These are phyloP conservation scores for Taphrina betulina DNA, from an alignment of 1,139 yeast genomes.

Conservation along the genomic window DNA sequence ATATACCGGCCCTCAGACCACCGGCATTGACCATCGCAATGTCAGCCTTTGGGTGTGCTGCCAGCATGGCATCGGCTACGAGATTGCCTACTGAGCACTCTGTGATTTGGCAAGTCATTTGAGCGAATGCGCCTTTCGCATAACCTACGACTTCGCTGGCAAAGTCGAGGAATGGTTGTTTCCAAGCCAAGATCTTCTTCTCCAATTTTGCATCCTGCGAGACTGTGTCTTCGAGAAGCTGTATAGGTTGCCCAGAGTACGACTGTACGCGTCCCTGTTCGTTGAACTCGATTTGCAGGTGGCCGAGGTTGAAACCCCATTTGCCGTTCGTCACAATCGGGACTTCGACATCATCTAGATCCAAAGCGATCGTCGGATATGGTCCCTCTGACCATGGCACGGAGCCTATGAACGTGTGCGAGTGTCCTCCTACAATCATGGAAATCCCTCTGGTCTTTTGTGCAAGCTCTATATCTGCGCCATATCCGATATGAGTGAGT, in stretches of 20 bases:
- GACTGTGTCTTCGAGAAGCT: not conserved
- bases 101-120: slow-evolving; percentile 24
- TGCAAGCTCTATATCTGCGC: slow-evolving; percentile 14
- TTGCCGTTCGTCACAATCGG: slow-evolving; percentile 30
- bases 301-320: slow-evolving; percentile 30
- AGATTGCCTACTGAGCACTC: slow-evolving; percentile 29
- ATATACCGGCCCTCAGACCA: slow-evolving; percentile 25
- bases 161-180: slow-evolving; percentile 20
- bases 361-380: slow-evolving; percentile 22
- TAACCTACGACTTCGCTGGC: slow-evolving; percentile 26
- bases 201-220: slow-evolving; percentile 6
- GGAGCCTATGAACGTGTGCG: slow-evolving; percentile 25
- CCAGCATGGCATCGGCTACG: slow-evolving; percentile 30
- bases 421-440: slow-evolving; percentile 30
- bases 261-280: slow-evolving; percentile 10
- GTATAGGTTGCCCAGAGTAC: slow-evolving; percentile 27
- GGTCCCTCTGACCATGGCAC: slow-evolving; percentile 29
- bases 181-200: slow-evolving; percentile 13
- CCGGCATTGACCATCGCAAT: slow-evolving; percentile 27
- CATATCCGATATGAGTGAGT: slow-evolving; percentile 29
- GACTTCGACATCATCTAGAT: slow-evolving; percentile 17
- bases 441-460: slow-evolving; percentile 16
- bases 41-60: slow-evolving; percentile 21
- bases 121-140: slow-evolving; percentile 20
- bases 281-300: slow-evolving; percentile 13